Evolutionary conservation across 1,139 yeast species (phyloP).

Genomic region (Kodamaea sp.): DNA sequence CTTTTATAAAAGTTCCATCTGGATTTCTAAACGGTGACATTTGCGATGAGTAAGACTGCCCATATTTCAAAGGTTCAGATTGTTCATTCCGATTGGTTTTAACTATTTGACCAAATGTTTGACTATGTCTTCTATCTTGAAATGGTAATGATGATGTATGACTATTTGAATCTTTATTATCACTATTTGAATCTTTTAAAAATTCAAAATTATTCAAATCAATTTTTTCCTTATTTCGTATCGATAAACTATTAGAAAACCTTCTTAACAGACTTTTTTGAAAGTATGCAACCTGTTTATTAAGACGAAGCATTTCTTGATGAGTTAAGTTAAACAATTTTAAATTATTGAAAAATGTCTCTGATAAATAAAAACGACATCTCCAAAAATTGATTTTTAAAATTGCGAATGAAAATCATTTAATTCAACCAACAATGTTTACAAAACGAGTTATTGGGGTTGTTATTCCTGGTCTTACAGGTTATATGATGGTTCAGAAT

Average conservation of each 20-base stretch:
- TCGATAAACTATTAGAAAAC: neutral
- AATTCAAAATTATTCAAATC: slow-evolving; percentile 11
- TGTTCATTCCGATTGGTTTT: slow-evolving; percentile 10
- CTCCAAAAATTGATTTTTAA: slow-evolving; percentile 4
- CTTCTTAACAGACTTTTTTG: neutral
- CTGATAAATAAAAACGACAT: neutral
- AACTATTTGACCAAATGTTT: slow-evolving; percentile 47
- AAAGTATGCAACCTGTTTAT: neutral
- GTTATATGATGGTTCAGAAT: slow-evolving; percentile 2
- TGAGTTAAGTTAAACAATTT: neutral
- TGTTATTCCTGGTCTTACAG: slow-evolving; percentile 9
- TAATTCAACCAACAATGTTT: slow-evolving; percentile 10
- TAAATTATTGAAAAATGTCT: no score
- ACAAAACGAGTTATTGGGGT: slow-evolving; percentile 11
- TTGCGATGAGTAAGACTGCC: slow-evolving; percentile 6
- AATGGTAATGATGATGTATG: slow-evolving; percentile 35
- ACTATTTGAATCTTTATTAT: slow-evolving; percentile 2
- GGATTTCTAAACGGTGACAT: slow-evolving; percentile 35
- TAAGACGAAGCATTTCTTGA: neutral
- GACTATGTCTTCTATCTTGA: slow-evolving; percentile 28
- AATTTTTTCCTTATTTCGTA: slow-evolving; percentile 3
- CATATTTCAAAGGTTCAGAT: slow-evolving; percentile 1
- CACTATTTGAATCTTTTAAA: slow-evolving; percentile 3
- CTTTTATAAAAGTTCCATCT: slow-evolving; percentile 42
- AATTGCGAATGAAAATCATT: slow-evolving; percentile 10